Evolutionary conservation across 768 basidiomycete species (phyloP), one percentile per base, ranked within the genome.

Genomic region (Gyrodon lividus): DNA sequence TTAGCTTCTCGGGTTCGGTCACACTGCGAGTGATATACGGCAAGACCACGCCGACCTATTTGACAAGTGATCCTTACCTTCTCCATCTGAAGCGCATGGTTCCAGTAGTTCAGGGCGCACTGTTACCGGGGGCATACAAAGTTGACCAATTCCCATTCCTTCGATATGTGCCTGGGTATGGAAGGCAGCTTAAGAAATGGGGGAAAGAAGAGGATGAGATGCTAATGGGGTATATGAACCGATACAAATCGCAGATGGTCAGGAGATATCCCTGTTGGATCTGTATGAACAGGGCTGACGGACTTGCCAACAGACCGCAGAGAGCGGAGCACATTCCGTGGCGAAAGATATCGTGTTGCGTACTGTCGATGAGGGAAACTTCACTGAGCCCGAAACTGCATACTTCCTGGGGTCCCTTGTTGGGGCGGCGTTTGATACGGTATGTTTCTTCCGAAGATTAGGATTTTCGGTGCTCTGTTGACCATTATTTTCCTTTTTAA

Each of bases 401-500:
- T 86, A 80, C 62, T 74, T 86, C 20, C 77, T 78, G 2, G 83
- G 83, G 1, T 77, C 77, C 8, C 78, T 86, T 67, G 81, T 83
- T 39, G 83, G 82, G 19, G 83, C 84, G 17, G 82, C 83, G 0
- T 77, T 79, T 1, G 83, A 84, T 51, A 83, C 83, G 4, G 72
- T 70, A 40, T 34, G 65, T 52, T 22, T 22, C 20, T 13, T 5
- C 5, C 9, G 0, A 2, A 1, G n/a, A 2, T 9, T 34, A 6
- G 6, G 5, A 0, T 10, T 41, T 16, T 17, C n/a, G 45, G 2
- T 37, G 13, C 1, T 26, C n/a, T 38, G 30, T 8, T 26, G 23
- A n/a, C 48, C 20, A 6, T 35, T n/a, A n/a, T n/a, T n/a, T n/a
- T 38, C n/a, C n/a, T 24, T 39, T 20, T 20, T 8, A 22, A 67